phyloP scores from a whole-genome alignment of 352 stramenopile genomes.

The Globisporangium sylvaticum region DNA sequence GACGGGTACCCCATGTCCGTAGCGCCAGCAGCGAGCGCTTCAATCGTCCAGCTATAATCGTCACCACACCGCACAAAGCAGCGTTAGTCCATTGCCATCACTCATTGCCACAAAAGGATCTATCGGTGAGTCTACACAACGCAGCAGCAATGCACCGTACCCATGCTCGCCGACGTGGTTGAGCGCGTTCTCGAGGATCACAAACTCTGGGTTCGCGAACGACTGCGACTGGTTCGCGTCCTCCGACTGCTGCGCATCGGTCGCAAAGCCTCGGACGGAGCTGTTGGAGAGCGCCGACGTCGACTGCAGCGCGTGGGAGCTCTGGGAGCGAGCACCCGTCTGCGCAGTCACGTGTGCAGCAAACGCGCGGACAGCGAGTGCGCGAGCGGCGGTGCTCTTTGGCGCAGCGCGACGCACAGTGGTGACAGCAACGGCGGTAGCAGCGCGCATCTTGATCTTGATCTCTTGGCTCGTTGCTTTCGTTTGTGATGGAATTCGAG shows the following conservation, averaged over 20 bases:
- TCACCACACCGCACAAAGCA: slow-evolving; percentile 2
- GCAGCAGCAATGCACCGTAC: slow-evolving; percentile 21
- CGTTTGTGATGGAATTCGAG: not conserved
- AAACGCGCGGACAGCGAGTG: not conserved
- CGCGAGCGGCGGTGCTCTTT: not conserved
- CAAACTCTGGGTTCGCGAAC: slow-evolving; percentile 38
- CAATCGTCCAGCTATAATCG: slow-evolving; percentile 61
- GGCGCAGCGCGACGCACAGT: not conserved
- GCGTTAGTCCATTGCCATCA: slow-evolving; percentile 13
- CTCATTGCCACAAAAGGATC: not conserved
- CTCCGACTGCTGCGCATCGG: not conserved
- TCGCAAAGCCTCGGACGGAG: not conserved
- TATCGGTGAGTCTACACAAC: not conserved
- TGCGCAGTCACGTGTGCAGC: not conserved
- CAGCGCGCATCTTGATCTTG: slow-evolving; percentile 4
- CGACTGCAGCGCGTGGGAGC: not conserved
- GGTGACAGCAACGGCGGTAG: not conserved
- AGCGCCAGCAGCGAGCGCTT: slow-evolving; percentile 67
- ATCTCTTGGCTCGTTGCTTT: not conserved
- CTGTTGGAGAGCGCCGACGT: not conserved
- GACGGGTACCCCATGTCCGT: slow-evolving; percentile 68
- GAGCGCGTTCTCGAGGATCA: slow-evolving; percentile 55
- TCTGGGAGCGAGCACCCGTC: not conserved
- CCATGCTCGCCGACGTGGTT: slow-evolving; percentile 41
- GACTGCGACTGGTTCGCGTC: not conserved